A percentile compares a stretch with the other conserved stretches of the same genome.
Conservation (phyloP, 345 rosid genomes). For the Hypericum androsaemum region DNA sequence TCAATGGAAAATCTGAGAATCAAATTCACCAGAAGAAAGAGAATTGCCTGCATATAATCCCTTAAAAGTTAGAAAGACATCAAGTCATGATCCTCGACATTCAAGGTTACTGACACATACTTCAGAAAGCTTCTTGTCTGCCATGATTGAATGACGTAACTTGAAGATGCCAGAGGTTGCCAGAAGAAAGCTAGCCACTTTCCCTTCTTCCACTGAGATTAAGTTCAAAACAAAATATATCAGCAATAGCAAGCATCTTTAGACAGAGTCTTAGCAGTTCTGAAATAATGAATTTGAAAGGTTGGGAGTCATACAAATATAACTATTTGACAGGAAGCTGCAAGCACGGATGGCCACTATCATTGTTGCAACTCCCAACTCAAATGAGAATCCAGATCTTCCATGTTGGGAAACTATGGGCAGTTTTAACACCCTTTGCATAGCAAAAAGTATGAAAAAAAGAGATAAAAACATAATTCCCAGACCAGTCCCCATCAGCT, state of each 20-base stretch:
- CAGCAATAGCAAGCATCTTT: neutral
- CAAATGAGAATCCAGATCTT: constrained; percentile 32
- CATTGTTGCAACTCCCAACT: constrained; percentile 34
- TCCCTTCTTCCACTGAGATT: constrained; percentile 88
- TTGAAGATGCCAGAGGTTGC: constrained; percentile 69
- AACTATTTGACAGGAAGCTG: constrained; percentile 94
- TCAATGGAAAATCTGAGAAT: constrained; percentile 67
- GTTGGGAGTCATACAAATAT: constrained; percentile 41
- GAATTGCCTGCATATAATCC: constrained; percentile 44
- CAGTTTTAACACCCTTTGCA: constrained; percentile 26
- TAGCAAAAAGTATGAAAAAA: constrained; percentile 31
- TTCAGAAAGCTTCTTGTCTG: constrained; percentile 44
- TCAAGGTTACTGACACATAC: constrained; percentile 31
- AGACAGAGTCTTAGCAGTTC: constrained; percentile 8
- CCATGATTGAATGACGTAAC: constrained; percentile 50
- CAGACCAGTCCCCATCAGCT: constrained; percentile 69
- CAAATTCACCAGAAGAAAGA: constrained; percentile 52
- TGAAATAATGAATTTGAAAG: neutral
- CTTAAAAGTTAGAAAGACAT: constrained; percentile 11
- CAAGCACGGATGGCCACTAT: constrained; percentile 57
- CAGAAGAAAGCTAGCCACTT: constrained; percentile 79
- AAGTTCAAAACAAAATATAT: constrained; percentile 5
- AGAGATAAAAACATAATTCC: constrained; percentile 56
- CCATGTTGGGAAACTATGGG: constrained; percentile 21
- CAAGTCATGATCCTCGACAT: neutral